phyloP scores from a whole-genome alignment of 768 basidiomycete genomes.

The Boletus bicolor region DNA sequence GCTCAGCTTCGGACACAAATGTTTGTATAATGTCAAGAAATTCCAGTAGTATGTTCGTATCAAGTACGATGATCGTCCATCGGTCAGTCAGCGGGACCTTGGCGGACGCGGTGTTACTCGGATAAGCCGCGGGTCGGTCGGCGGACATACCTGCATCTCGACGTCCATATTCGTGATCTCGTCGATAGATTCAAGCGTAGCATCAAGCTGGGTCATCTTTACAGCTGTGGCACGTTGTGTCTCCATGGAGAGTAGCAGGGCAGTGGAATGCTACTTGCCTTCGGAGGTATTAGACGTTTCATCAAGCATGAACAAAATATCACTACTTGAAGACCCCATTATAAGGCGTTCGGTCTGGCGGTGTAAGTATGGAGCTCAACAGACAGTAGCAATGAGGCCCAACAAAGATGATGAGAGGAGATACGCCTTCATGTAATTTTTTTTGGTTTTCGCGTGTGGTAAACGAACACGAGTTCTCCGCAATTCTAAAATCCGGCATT shows the following conservation, averaged over 20 bases:
- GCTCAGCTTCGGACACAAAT: constrained; percentile 63
- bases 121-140: neutral
- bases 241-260: neutral
- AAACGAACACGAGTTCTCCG: neutral
- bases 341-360: neutral
- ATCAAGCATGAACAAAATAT: neutral
- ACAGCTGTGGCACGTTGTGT: constrained; percentile 4
- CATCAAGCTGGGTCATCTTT: constrained; percentile 20
- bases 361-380: neutral
- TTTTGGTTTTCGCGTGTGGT: no score
- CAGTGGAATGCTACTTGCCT: constrained; percentile 7
- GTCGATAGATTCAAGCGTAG: constrained; percentile 51
- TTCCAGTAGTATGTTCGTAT: constrained; percentile 77
- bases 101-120: neutral
- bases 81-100: constrained; percentile 44
- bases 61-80: constrained; percentile 56
- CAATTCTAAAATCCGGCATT: neutral
- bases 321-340: constrained; percentile 4
- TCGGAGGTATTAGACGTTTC: neutral
- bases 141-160: constrained; percentile 63
- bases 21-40: constrained; percentile 60
- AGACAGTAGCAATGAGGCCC: neutral
- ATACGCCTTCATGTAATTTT: no score
- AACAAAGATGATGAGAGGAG: neutral
- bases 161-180: constrained; percentile 62